phyloP scores from a whole-genome alignment of 2,329 filamentous ascomycete genomes.

The Tolypocladium amazonense region DNA sequence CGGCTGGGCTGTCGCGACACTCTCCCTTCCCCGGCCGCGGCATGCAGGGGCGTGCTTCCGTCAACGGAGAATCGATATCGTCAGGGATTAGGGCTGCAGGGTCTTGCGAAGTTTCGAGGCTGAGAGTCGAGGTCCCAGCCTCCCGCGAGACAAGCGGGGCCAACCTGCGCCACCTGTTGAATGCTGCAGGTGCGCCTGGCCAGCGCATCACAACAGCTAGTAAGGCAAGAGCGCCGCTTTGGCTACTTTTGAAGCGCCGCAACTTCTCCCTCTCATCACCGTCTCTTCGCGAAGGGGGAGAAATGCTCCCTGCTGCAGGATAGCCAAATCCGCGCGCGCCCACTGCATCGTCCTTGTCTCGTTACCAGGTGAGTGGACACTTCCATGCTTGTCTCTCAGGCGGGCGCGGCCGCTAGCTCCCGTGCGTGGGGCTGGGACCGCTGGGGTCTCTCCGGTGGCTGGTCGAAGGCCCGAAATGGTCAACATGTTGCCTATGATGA shows the following conservation, averaged over 20 bases:
- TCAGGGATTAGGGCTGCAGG: background rate
- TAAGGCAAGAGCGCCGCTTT: background rate
- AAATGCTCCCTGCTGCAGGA: background rate
- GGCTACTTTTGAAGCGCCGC: background rate
- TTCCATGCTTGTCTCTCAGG: background rate
- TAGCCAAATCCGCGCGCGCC: too few species aligned
- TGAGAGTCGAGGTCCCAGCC: constrained; percentile 1
- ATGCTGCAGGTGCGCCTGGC: constrained; percentile 3
- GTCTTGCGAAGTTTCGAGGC: background rate
- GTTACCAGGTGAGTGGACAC: background rate
- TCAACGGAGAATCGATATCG: background rate
- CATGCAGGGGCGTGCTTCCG: background rate
- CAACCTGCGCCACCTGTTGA: constrained; percentile 1
- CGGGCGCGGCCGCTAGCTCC: background rate
- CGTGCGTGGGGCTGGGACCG: background rate
- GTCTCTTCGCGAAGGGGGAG: background rate
- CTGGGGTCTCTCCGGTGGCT: constrained; percentile 6
- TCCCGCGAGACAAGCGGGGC: constrained; percentile 3
- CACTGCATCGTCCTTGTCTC: background rate
- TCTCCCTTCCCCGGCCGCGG: background rate
- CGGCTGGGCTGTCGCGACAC: background rate
- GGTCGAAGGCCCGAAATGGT: background rate
- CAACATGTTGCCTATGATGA: background rate
- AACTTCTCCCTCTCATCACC: background rate
- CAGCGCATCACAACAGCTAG: background rate